Percentiles rank a stretch among this genome's conserved stretches.
phyloP scores from a whole-genome alignment of 352 stramenopile species.

The Phytophthora multivora region DNA sequence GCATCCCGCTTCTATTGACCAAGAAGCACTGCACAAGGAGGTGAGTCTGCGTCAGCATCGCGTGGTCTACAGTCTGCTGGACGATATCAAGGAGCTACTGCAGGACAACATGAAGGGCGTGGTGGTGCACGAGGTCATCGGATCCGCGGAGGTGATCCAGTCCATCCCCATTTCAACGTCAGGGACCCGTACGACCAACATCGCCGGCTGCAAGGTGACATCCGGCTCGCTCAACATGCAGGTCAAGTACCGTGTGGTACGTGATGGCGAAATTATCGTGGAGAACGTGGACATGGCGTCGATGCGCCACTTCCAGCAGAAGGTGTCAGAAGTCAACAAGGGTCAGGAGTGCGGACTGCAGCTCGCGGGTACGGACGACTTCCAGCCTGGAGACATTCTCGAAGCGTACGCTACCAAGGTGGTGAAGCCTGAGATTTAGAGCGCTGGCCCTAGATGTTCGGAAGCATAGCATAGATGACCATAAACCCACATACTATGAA shows the following conservation, averaged over 20 bases:
- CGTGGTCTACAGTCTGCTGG: constrained; percentile 89
- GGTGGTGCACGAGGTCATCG: constrained; percentile 69
- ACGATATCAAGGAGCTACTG: constrained; percentile 87
- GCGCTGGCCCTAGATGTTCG: constrained; percentile 23
- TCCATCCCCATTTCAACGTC: constrained; percentile 85
- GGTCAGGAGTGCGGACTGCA: constrained; percentile 98
- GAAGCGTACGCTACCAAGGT: constrained; percentile 87
- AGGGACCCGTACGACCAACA: constrained; percentile 90
- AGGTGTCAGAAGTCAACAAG: constrained; percentile 91
- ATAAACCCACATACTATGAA: constrained; percentile 25
- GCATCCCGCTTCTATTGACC: constrained; percentile 70
- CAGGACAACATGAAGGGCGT: constrained; percentile 68
- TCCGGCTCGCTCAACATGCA: constrained; percentile 91
- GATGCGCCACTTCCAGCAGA: constrained; percentile 92
- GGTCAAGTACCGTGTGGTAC: constrained; percentile 83
- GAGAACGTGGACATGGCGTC: constrained; percentile 87
- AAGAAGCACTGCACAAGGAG: constrained; percentile 80
- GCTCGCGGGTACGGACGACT: constrained; percentile 92
- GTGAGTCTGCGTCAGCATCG: constrained; percentile 75
- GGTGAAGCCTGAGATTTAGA: constrained; percentile 70
- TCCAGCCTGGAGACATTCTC: constrained; percentile 95
- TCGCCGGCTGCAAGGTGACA: constrained; percentile 96
- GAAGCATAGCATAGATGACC: constrained; percentile 19
- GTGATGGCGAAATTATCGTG: constrained; percentile 91
- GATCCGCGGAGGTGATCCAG: constrained; percentile 80